Percentiles rank a stretch among this genome's conserved stretches.
These are phyloP conservation scores for Candida smagusa DNA, from an alignment of 1,139 yeast species.

Conservation along the genomic window DNA sequence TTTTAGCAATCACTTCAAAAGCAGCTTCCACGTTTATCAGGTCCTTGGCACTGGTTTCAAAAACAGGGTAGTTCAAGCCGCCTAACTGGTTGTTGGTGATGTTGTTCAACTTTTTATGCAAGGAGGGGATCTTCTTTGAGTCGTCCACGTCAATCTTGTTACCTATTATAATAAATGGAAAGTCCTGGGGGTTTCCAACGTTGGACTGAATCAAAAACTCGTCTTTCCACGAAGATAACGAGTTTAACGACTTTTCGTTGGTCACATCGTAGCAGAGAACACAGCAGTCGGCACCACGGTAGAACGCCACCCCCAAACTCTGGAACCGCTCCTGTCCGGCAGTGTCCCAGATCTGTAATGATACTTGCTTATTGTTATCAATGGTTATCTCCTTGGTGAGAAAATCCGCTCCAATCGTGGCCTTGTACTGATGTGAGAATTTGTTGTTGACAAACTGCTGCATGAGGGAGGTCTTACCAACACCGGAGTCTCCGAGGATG, in stretches of 20 bases:
- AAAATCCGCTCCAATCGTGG: slow-evolving; percentile 97
- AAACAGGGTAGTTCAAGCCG: slow-evolving; percentile 73
- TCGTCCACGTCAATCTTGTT: slow-evolving; percentile 95
- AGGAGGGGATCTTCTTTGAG: slow-evolving; percentile 73
- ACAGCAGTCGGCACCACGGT: slow-evolving; percentile 98
- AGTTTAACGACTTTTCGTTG: slow-evolving; percentile 87
- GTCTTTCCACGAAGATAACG: slow-evolving; percentile 89
- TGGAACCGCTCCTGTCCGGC: slow-evolving; percentile 99
- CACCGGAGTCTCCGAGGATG: slow-evolving; percentile 95
- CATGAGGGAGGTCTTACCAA: slow-evolving; percentile 94
- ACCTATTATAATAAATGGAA: slow-evolving; percentile 92
- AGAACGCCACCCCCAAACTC: slow-evolving; percentile 94
- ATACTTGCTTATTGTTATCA: slow-evolving; percentile 72
- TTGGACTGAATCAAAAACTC: slow-evolving; percentile 91
- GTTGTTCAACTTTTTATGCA: slow-evolving; percentile 77
- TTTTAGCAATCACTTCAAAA: slow-evolving; percentile 92
- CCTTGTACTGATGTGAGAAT: slow-evolving; percentile 93
- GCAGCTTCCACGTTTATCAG: slow-evolving; percentile 72
- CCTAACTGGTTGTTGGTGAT: slow-evolving; percentile 81
- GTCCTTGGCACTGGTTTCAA: slow-evolving; percentile 37
- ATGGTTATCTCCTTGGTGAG: slow-evolving; percentile 84
- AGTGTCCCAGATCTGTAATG: slow-evolving; percentile 96
- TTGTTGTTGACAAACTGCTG: slow-evolving; percentile 95
- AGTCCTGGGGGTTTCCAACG: slow-evolving; percentile 87
- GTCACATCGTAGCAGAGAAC: slow-evolving; percentile 86